phyloP scores from a whole-genome alignment of 148 eudicot species.

The Chenopodium album region DNA sequence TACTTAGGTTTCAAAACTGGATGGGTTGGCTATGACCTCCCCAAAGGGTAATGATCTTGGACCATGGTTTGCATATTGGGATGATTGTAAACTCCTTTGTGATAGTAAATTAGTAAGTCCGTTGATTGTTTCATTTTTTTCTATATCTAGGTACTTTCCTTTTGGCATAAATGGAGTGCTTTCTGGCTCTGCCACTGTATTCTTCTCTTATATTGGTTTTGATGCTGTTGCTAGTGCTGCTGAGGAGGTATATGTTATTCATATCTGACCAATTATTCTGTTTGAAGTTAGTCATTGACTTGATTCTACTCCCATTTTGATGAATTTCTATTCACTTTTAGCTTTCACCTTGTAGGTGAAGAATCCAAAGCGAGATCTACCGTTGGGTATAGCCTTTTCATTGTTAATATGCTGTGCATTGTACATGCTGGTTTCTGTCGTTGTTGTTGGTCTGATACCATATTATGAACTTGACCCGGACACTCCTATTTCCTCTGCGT shows the following conservation, averaged over 20 bases:
- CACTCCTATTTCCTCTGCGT: slow-evolving; percentile 94
- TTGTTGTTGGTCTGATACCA: slow-evolving; percentile 92
- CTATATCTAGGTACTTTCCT: slow-evolving; percentile 59
- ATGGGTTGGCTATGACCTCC: slow-evolving; percentile 86
- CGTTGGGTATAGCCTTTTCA: slow-evolving; percentile 83
- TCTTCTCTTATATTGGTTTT: slow-evolving; percentile 92
- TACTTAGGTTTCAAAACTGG: slow-evolving; percentile 84
- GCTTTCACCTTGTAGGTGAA: slow-evolving; percentile 58
- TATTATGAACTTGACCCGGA: slow-evolving; percentile 93
- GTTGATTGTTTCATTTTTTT: not conserved
- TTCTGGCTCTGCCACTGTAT: slow-evolving; percentile 94
- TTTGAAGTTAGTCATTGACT: not conserved
- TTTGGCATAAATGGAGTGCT: slow-evolving; percentile 92
- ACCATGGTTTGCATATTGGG: not conserved
- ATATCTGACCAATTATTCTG: not conserved
- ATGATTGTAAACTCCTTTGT: not conserved
- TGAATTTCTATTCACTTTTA: not conserved
- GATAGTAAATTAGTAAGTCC: not conserved
- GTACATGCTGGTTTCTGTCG: slow-evolving; percentile 91
- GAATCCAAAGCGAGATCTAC: slow-evolving; percentile 89
- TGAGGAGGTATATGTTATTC: slow-evolving; percentile 61
- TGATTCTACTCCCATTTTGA: not conserved
- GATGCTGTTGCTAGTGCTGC: slow-evolving; percentile 98
- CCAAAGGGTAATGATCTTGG: slow-evolving; percentile 55
- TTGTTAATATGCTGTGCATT: slow-evolving; percentile 75